Evolutionary conservation across 2,329 filamentous ascomycete species (phyloP).

Genomic region (Penicillium glabrum): DNA sequence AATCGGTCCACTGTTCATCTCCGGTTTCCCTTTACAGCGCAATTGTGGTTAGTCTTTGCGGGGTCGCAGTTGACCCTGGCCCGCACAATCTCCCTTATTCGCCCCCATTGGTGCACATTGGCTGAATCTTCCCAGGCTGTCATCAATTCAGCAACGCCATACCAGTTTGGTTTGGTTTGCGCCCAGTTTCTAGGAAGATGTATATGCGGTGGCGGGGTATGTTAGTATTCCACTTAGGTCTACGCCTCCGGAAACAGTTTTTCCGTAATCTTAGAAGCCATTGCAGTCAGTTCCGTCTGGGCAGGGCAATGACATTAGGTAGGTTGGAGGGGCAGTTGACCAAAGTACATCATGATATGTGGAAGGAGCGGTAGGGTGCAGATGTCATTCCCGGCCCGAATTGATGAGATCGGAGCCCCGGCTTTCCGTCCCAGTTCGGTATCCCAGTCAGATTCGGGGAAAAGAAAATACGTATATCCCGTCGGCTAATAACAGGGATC

Average conservation of each 20-base stretch:
- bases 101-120: not conserved
- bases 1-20: not conserved
- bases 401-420: not conserved
- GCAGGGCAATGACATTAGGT: too few relatives aligned
- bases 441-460: not conserved
- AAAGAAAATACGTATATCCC: constrained; percentile 1
- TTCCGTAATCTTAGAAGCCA: not conserved
- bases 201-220: not conserved
- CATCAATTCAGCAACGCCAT: not conserved
- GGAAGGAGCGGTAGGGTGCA: too few relatives aligned
- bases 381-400: constrained; percentile 1
- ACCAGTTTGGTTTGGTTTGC: not conserved
- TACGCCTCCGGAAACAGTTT: not conserved
- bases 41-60: constrained; percentile 11
- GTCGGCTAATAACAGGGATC: constrained; percentile 3
- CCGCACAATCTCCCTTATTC: not conserved
- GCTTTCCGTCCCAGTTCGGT: not conserved
- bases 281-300: too few relatives aligned
- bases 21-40: constrained; percentile 17
- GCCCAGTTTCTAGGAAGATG: not conserved
- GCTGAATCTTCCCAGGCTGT: not conserved
- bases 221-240: not conserved
- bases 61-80: constrained; percentile 3
- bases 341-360: too few relatives aligned
- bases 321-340: too few relatives aligned